These are phyloP conservation scores for Elsinoe fawcettii DNA, from an alignment of 2,329 filamentous ascomycete species.

Conservation along the genomic window DNA sequence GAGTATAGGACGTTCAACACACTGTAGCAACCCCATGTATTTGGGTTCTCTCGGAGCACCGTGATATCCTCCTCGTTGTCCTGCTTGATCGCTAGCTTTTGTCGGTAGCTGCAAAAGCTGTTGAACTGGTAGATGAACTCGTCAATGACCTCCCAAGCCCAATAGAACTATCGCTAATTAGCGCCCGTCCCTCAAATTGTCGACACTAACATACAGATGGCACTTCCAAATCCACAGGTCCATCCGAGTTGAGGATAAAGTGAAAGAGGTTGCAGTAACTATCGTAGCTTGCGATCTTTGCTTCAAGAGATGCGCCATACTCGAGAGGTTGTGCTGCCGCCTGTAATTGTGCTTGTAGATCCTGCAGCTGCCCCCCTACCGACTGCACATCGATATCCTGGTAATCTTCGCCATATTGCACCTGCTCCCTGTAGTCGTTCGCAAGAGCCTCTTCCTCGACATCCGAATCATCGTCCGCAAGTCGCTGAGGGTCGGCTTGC, in stretches of 20 bases:
- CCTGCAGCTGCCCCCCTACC: constrained; percentile 65
- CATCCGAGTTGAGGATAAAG: constrained; percentile 97
- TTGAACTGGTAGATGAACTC: constrained; percentile 99
- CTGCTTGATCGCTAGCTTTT: constrained; percentile 73
- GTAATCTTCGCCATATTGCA: constrained; percentile 76
- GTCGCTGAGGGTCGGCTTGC: constrained; percentile 33
- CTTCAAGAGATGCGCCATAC: constrained; percentile 89
- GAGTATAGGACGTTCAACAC: constrained; percentile 99
- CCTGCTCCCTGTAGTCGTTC: constrained; percentile 92
- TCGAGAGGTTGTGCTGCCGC: constrained; percentile 92
- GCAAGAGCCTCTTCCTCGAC: constrained; percentile 93
- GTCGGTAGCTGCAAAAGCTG: constrained; percentile 95
- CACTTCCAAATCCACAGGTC: constrained; percentile 93
- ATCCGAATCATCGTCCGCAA: constrained; percentile 60
- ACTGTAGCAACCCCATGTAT: constrained; percentile 99
- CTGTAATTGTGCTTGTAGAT: constrained; percentile 84
- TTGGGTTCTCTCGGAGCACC: constrained; percentile 89
- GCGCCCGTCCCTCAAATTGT: background rate
- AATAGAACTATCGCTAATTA: constrained; percentile 68
- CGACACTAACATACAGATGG: constrained; percentile 65
- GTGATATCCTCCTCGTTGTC: constrained; percentile 88
- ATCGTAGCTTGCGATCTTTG: constrained; percentile 98
- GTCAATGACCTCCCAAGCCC: constrained; percentile 99
- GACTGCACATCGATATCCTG: constrained; percentile 54
- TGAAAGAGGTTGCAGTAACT: constrained; percentile 99